phyloP scores from a whole-genome alignment of 2,329 filamentous ascomycete genomes.

The Diaporthe amygdali region DNA sequence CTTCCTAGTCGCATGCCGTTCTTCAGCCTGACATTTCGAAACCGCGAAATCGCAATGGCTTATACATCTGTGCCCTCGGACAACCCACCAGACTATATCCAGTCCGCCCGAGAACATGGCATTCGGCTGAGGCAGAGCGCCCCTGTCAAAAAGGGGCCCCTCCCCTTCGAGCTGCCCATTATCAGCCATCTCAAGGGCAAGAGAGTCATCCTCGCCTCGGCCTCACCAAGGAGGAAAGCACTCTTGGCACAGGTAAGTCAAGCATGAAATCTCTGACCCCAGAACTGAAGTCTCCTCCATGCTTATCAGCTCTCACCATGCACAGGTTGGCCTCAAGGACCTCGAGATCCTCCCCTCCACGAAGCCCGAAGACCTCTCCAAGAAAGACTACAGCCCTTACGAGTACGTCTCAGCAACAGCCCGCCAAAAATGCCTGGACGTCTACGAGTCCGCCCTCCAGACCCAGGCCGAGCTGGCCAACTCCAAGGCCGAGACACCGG shows the following conservation, averaged over 20 bases:
- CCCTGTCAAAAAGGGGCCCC: conserved; percentile 55
- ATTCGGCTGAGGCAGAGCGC: conserved; percentile 39
- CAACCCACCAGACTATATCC: conserved; percentile 52
- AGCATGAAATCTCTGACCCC: too few species aligned
- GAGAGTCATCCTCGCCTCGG: conserved; percentile 87
- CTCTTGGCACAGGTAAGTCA: conserved; percentile 71
- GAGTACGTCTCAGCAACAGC: conserved; percentile 94
- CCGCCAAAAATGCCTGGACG: conserved; percentile 78
- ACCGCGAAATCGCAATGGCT: conserved; percentile 20
- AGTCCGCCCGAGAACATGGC: conserved; percentile 45
- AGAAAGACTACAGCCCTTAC: conserved; percentile 74
- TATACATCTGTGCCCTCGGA: conserved; percentile 37
- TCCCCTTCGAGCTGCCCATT: conserved; percentile 80
- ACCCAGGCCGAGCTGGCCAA: conserved; percentile 41
- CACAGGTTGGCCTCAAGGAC: conserved; percentile 77
- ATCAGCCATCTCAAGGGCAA: conserved; percentile 77
- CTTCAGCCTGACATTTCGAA: conserved; percentile 6
- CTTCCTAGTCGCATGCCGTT: not conserved
- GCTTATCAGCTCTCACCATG: not conserved
- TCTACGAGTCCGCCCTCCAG: conserved; percentile 59
- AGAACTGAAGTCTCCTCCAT: not conserved
- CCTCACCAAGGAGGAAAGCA: conserved; percentile 82
- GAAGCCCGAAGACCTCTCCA: conserved; percentile 85
- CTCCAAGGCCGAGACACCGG: conserved; percentile 37
- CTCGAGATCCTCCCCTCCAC: conserved; percentile 85